Evolutionary conservation across 1,284 basidiomycete genomes (phyloP), one percentile per base, ranked within the genome.

Genomic region (Moniliophthora roreri): DNA sequence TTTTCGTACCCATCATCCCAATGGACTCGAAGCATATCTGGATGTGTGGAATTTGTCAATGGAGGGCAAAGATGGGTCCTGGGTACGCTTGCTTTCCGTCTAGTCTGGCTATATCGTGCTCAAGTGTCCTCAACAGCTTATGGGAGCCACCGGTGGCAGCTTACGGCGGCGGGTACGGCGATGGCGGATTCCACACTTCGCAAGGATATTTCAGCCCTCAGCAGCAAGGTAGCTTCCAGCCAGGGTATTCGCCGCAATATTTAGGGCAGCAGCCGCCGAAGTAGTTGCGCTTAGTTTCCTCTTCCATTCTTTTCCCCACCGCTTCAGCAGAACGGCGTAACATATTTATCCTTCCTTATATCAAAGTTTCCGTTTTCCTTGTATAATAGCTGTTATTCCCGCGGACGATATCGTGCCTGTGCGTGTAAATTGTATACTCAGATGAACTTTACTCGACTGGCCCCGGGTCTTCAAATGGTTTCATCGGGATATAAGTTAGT

Each of bases 11-110:
- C 9, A 40, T 60, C 5, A 36, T 60, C 39, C 59, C 59, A 23
- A 32, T 60, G 18, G 38, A 41, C 13, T 45, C 53, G 24, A 60
- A 60, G 48, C 55, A 57, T 36, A 53, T 60, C 9, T 60, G 57
- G 57, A 44, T 57, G 48, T 60, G 59, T 35, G 48, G 48, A 9
- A 59, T 58, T 34, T 60, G 59, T 48, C 55, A 52, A n/a, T 60
- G 54, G 53, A 38, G 44, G 15, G 46, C 53, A 6, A 53, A 52
- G 20, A 35, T 41, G 13, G 58, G 51, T 32, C 53, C 56, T 32
- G 59, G 54, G 59, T 60, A 35, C 38, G 59, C 50, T 16, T 9
- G n/a, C 20, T 3, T 21, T 1, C 37, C 37, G 35, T 18, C 24
- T 44, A 10, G 38, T 7, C 45, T 36, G 15, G 32, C 6, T 32